Base-by-base conservation (phyloP, 331 rosid species). In the Arachis monticola region DNA sequence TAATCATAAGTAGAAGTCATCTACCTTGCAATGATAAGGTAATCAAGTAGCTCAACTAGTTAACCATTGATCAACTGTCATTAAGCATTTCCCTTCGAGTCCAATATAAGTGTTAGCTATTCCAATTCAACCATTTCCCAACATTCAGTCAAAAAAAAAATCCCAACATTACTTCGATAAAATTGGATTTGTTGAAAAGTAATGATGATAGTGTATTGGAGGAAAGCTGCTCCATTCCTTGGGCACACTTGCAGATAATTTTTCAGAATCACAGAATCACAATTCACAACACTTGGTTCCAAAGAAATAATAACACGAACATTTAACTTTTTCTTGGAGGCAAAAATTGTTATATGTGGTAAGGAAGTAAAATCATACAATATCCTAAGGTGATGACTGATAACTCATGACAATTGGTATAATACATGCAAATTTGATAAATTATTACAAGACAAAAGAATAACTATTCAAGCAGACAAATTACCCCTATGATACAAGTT, bases 401-500 rank as follows among this genome's bases (percentile, higher is more conserved):
- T 35, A 4, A 35, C 5, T 35, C 5, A 35, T 35, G 9, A 44
- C 48, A 44, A 44, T 6, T 44, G 8, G 48, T 44, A 44, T 50
- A 51, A 44, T 50, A 45, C 60, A 10, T 42, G 10, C 57, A 55
- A 51, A 13, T 57, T 27, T 10, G 59, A 32, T 8, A 67, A 56
- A 52, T 63, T 67, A 13, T 56, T 69, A 10, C 56, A 40, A 27
- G 55, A 52, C 12, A 35, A 50, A 73, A 32, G 10, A 50, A 11
- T 31, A 13, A 63, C 17, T 11, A 8, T 51, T 9, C 11, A 56
- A 10, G 27, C 32, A 60, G 42, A 55, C 42, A 74, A 80, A 72
- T 53, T 77, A 78, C 83, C 83, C 50, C 81, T 83, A 88, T 32
- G 88, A 85, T 51, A 77, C 60, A 69, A 92, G 77, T 75, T 74